Base-by-base conservation (phyloP, 176 grass and related monocot species). In the Oryza glumipatula region DNA sequence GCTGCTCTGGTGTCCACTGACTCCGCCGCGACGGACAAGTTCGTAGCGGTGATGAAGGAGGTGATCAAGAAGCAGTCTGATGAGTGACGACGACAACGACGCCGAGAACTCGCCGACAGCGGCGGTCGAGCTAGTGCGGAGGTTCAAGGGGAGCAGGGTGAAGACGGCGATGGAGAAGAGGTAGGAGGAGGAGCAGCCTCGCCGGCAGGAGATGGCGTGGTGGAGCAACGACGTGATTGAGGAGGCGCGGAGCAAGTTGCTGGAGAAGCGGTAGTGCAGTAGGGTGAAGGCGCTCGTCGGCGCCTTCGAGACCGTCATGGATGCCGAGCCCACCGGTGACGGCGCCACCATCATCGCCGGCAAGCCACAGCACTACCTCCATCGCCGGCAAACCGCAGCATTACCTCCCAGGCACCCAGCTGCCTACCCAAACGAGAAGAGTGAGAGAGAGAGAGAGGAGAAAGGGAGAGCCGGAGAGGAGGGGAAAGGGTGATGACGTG, bases 271-370 rank as follows among this genome's bases (percentile, higher is more conserved):
- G n/a, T 71, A 92, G 86, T 83, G 76, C 41, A 90, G 85, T 84
- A 94, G 77, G 84, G 93, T 94, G 49, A 82, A 74, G 81, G 93
- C 90, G 1, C 93, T 94, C 66, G 85, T 92, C 67, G 85, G 90
- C 77, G 90, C 90, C 9, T 94, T 94, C 64, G 90, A 94, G 86
- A 94, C 87, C 15, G 85, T 94, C 73, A 94, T 94, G 87, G 89
- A 90, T 39, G 28, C 41, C 41, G 70, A 75, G 21, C 63, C 78
- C 6, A 3, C 47, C 11, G 54, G 54, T 19, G 9, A 43, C 41
- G 39, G 7, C 41, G 64, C 35, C 56, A 32, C 2, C 30, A 32
- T 2, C 30, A 32, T 32, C 30, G 19, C 1, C 56, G 56, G 7
- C 69, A 86, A 60, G 58, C 73, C 83, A 24, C 58, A 23, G 58